Conservation (phyloP, 768 basidiomycete genomes). For the Xerocomellus amylosporus region DNA sequence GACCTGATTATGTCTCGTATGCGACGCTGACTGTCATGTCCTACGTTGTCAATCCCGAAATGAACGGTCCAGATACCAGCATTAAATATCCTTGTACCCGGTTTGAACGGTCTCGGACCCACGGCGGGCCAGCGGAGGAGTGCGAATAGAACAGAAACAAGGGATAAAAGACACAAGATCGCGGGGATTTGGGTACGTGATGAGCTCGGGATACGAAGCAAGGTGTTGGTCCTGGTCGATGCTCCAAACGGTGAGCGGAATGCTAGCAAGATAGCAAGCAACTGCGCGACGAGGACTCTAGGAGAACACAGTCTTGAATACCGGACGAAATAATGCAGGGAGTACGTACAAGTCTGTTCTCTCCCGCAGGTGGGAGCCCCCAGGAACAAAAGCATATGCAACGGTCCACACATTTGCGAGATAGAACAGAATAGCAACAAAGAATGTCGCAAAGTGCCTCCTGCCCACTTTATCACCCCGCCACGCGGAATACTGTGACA, state of each 20-base stretch:
- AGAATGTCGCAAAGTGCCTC: conserved; percentile 55
- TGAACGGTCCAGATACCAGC: conserved; percentile 92
- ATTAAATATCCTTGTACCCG: conserved; percentile 65
- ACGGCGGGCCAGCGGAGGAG: conserved; percentile 50
- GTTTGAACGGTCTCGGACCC: conserved; percentile 55
- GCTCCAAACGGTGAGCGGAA: conserved; percentile 41
- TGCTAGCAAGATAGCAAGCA: conserved; percentile 46
- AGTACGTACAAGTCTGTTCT: conserved; percentile 64
- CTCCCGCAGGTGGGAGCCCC: conserved; percentile 71
- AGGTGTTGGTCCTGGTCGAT: neutral
- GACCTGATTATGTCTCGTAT: conserved; percentile 52
- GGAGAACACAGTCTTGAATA: neutral
- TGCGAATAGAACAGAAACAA: conserved; percentile 51
- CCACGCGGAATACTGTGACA: conserved; percentile 44
- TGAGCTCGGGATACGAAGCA: conserved; percentile 17
- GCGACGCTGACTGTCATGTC: conserved; percentile 35
- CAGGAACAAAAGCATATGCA: conserved; percentile 89
- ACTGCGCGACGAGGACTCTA: conserved; percentile 57
- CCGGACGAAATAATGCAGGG: neutral
- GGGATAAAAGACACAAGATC: conserved; percentile 39
- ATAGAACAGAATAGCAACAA: conserved; percentile 59
- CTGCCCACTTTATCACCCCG: conserved; percentile 40
- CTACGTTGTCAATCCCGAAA: conserved; percentile 59
- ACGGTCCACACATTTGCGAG: conserved; percentile 79
- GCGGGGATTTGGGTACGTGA: conserved; percentile 31